Evolutionary conservation across 1,139 yeast species (phyloP).

Genomic region (Magnusiomyces suaveolens): DNA sequence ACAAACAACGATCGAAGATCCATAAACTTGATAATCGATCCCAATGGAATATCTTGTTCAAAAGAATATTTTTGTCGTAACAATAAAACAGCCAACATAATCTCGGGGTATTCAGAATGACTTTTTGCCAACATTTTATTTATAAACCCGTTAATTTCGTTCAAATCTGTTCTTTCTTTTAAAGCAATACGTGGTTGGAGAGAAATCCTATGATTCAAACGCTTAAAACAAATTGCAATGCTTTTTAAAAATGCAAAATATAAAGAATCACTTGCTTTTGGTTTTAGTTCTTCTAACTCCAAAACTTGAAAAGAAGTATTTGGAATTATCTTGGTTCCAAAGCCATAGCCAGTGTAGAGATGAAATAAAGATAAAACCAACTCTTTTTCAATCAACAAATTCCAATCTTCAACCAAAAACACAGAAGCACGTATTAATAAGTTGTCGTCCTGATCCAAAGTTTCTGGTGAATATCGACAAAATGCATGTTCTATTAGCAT

Average conservation of each 20-base stretch:
- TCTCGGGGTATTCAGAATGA: not conserved
- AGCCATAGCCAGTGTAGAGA: not conserved
- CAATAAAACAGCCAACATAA: not conserved
- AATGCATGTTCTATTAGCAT: not conserved
- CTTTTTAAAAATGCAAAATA: not conserved
- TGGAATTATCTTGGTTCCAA: not conserved
- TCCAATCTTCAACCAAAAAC: not conserved
- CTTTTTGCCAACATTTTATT: not conserved
- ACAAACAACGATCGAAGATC: not conserved
- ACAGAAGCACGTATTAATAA: not conserved
- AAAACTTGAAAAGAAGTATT: not conserved
- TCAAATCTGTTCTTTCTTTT: not conserved
- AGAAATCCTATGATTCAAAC: not conserved
- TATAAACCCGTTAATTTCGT: not conserved
- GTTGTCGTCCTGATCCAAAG: not conserved
- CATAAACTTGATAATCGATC: not conserved
- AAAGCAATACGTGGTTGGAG: not conserved
- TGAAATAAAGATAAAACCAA: not conserved
- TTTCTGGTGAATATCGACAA: not conserved
- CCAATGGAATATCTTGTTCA: not conserved
- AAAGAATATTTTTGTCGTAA: not conserved
- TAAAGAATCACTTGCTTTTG: not conserved
- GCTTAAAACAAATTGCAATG: not conserved
- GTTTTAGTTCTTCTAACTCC: not conserved
- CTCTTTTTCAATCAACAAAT: not conserved